These are phyloP conservation scores for Dicorynia guianensis DNA, from an alignment of 306 rosid genomes.

Conservation along the genomic window DNA sequence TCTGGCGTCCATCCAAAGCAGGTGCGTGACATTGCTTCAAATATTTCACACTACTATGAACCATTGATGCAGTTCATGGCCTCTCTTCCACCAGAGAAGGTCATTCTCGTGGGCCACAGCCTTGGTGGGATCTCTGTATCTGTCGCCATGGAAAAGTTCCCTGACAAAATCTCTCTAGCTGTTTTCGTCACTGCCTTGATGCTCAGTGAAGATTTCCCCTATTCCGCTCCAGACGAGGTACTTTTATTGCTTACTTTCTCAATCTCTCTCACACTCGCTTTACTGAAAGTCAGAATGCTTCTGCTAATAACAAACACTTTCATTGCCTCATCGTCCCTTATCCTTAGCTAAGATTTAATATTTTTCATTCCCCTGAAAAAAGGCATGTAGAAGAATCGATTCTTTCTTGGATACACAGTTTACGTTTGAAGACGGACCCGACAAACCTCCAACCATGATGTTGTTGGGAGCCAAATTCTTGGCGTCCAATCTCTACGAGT, in stretches of 20 bases:
- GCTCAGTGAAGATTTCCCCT: conserved; percentile 32
- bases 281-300: too few relatives aligned
- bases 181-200: conserved; percentile 54
- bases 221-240: conserved; percentile 34
- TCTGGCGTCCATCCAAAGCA: conserved; percentile 53
- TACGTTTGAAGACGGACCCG: neutral
- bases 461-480: conserved; percentile 30
- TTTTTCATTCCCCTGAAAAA: too few relatives aligned
- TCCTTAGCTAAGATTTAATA: too few relatives aligned
- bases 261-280: too few relatives aligned
- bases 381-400: neutral
- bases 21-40: conserved; percentile 41
- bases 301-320: too few relatives aligned
- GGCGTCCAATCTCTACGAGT: conserved; percentile 34
- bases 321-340: too few relatives aligned
- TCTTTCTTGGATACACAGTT: neutral
- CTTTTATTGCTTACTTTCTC: neutral
- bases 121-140: conserved; percentile 51
- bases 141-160: conserved; percentile 63
- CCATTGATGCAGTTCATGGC: conserved; percentile 56
- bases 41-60: conserved; percentile 45
- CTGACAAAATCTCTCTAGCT: conserved; percentile 45
- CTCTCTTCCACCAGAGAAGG: conserved; percentile 39
- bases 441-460: conserved; percentile 38
- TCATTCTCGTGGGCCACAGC: conserved; percentile 62